Base-by-base conservation (phyloP, 2,329 filamentous ascomycete genomes). In the Pyrenophora tritici-repentis region DNA sequence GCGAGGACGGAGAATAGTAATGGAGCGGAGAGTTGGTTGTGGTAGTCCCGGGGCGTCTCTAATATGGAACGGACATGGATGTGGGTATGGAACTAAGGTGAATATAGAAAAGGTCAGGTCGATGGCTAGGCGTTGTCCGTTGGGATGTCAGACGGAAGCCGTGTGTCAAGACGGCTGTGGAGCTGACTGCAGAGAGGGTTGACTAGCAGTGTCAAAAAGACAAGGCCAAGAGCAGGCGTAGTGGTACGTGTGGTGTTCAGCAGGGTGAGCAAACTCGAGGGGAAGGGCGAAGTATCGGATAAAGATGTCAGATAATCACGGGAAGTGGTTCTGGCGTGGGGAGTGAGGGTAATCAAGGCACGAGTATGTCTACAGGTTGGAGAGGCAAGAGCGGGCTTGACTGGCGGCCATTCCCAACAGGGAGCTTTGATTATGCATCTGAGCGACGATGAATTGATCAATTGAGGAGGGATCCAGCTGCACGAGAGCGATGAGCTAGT, bases 371-470 rank as follows among this genome's bases (percentile, higher is more conserved):
- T 61, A 59, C 63, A 62, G 48, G 58, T 60, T 56, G 49, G 55
- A 48, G 55, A 52, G 45, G 48, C 57, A 61, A 55, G 56, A 55
- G 55, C 51, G 59, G 56, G 42, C 41, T 61, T 55, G 56, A 53
- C 59, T 52, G 56, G 53, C 61, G 54, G 50, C 56, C 57, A 55
- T 60, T 59, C 64, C 67, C 59, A 68, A 67, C 58, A 50, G 60
- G 60, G 66, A 57, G 47, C 37, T 49, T 62, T 57, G 63, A 63
- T 66, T 69, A 67, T 67, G 66, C 68, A 66, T 62, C 56, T 63
- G 63, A 62, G 60, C 61, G 63, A 64, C 66, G 57, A 68, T 66
- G 65, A 67, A 69, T 64, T 66, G 68, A 66, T 70, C 65, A 64
- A 68, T 58, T 62, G 62, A 63, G 55, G 59, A 58, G 55, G 48